Conservation (phyloP, 306 rosid species). For the Pyrus bretschneideri region DNA sequence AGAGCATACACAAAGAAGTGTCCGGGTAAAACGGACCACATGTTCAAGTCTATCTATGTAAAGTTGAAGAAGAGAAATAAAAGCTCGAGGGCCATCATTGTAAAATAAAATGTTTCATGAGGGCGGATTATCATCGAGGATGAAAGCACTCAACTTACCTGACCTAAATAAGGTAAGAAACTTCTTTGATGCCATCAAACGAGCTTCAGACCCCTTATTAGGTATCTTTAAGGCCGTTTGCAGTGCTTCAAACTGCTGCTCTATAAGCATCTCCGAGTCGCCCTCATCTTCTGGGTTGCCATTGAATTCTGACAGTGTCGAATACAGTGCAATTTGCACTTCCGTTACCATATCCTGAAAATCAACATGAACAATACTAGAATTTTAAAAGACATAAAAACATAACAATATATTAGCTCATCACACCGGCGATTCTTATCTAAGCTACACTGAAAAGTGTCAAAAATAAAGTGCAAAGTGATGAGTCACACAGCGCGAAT, state of each 20-base stretch:
- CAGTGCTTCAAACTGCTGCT: slow-evolving; percentile 61
- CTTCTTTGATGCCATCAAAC: slow-evolving; percentile 82
- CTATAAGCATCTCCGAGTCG: slow-evolving; percentile 62
- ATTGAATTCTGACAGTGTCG: slow-evolving; percentile 21
- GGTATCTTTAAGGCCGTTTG: slow-evolving; percentile 78
- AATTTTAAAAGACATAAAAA: background rate
- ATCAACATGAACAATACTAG: background rate
- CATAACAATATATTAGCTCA: background rate
- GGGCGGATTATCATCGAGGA: slow-evolving; percentile 31
- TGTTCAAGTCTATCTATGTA: background rate
- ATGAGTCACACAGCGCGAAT: background rate
- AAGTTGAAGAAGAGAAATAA: background rate
- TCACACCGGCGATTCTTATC: background rate
- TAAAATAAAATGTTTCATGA: slow-evolving; percentile 5
- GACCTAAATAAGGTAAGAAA: slow-evolving; percentile 70
- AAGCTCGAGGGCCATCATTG: background rate
- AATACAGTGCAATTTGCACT: slow-evolving; percentile 57
- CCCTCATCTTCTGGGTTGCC: slow-evolving; percentile 36
- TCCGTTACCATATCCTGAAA: slow-evolving; percentile 55
- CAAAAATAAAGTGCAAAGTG: background rate
- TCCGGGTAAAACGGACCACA: too few species aligned
- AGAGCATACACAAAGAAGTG: background rate
- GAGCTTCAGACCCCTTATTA: slow-evolving; percentile 71
- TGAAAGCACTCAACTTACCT: slow-evolving; percentile 80
- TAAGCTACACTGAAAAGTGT: background rate